Conservation (phyloP, 805 yeast species). For the Suhomyces xylopsoci region DNA sequence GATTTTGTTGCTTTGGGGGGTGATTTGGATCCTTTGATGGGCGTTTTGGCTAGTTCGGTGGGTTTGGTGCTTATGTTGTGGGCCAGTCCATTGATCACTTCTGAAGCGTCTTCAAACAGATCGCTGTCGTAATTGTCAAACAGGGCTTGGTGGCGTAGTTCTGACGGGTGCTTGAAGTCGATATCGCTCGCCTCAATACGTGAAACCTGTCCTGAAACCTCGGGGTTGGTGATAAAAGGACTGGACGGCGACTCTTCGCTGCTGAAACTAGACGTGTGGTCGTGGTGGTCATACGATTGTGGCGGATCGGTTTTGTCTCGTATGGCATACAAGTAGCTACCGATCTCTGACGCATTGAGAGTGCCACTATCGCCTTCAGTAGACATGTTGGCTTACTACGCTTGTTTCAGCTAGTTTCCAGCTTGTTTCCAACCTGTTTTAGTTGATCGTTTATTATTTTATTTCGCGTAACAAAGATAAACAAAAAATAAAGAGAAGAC, state of each 20-base stretch:
- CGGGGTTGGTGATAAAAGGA: constrained; percentile 11
- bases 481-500: neutral
- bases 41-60: neutral
- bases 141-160: neutral
- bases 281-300: neutral
- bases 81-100: neutral
- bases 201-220: neutral
- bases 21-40: neutral
- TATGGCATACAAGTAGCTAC: neutral
- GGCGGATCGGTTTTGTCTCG: neutral
- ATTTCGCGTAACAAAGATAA: neutral
- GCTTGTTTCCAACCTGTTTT: neutral
- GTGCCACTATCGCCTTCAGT: constrained; percentile 1
- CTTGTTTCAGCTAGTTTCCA: neutral
- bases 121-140: neutral
- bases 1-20: neutral
- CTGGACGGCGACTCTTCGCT: constrained; percentile 5
- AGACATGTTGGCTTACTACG: neutral
- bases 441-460: neutral
- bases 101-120: constrained; percentile 3
- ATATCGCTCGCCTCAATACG: neutral
- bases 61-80: neutral
- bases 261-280: neutral
- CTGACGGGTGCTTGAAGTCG: neutral
- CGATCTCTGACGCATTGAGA: neutral